Percentiles rank a stretch among this genome's conserved stretches.
Evolutionary conservation across 306 rosid genomes (phyloP).

Genomic region (Alnus rubra): DNA sequence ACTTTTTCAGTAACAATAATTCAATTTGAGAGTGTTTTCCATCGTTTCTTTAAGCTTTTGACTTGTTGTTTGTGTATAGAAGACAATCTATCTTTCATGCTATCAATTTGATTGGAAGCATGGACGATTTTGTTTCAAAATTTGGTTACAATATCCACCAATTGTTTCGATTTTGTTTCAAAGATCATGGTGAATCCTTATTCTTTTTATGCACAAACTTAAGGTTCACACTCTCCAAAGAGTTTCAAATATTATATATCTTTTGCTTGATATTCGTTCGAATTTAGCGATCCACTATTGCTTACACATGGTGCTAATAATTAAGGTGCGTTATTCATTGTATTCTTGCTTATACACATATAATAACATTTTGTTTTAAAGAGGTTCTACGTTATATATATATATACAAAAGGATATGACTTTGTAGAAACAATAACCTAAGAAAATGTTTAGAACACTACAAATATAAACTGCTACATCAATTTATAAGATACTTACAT

Average conservation of each 20-base stretch:
- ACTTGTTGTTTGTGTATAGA: no score
- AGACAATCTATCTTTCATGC: neutral
- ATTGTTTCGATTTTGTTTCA: neutral
- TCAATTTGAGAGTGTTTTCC: no score
- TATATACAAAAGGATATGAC: no score
- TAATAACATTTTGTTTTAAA: neutral
- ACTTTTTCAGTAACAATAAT: no score
- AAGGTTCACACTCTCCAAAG: neutral
- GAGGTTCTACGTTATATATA: no score
- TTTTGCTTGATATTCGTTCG: neutral
- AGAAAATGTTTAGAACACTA: no score
- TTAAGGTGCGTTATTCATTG: neutral
- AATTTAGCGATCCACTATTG: neutral
- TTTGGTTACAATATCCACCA: neutral
- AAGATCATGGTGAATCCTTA: neutral
- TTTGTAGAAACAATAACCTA: no score
- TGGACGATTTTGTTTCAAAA: neutral
- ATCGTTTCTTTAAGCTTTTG: no score
- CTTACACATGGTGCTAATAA: neutral
- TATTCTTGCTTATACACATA: neutral
- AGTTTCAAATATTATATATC: neutral
- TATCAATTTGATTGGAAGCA: neutral
- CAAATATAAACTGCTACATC: no score
- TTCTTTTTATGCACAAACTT: neutral
- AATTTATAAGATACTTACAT: no score